Evolutionary conservation across 1,139 yeast genomes (phyloP).

Genomic region (Saccharomyces uvarum): DNA sequence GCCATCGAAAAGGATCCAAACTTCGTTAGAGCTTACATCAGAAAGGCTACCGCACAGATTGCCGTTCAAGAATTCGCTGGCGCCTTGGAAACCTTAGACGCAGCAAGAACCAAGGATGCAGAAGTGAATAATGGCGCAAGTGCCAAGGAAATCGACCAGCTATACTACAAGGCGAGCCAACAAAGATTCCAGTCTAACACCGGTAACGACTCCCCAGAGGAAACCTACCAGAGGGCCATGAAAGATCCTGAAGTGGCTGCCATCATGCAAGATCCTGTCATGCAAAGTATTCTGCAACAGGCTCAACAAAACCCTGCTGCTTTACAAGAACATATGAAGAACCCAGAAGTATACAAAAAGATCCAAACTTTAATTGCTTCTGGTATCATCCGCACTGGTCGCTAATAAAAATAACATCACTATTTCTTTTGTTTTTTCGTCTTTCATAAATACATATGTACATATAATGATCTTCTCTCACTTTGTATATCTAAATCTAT

Average conservation of each 20-base stretch:
- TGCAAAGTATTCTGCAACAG: conserved; percentile 91
- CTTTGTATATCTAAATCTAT: neutral
- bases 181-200: conserved; percentile 69
- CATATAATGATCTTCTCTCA: neutral
- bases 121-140: conserved; percentile 55
- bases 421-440: neutral
- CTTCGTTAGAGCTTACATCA: conserved; percentile 89
- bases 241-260: conserved; percentile 91
- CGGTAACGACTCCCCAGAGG: conserved; percentile 91
- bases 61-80: conserved; percentile 82
- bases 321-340: conserved; percentile 93
- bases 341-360: conserved; percentile 86
- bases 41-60: conserved; percentile 92
- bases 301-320: conserved; percentile 97
- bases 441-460: neutral
- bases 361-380: conserved; percentile 89
- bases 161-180: conserved; percentile 66
- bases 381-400: conserved; percentile 80
- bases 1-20: conserved; percentile 85
- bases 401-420: neutral
- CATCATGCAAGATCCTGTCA: conserved; percentile 90
- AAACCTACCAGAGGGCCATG: conserved; percentile 83
- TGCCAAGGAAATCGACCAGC: conserved; percentile 70
- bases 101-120: conserved; percentile 68
- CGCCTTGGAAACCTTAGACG: conserved; percentile 73